Evolutionary conservation across 2,329 filamentous ascomycete genomes (phyloP).

Genomic region (Diaporthe batatas): DNA sequence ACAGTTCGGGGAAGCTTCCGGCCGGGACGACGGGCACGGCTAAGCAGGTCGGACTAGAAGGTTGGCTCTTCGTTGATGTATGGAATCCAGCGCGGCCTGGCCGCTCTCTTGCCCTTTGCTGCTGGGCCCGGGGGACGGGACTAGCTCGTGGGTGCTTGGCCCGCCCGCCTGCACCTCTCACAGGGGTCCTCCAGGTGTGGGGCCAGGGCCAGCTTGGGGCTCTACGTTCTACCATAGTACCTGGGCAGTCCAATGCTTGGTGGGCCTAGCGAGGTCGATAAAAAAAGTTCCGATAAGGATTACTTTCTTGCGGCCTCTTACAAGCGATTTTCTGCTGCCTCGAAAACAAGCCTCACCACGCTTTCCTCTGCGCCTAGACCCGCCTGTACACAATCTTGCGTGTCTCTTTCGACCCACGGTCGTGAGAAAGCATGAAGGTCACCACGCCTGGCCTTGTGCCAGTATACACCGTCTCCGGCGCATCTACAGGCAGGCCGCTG

Average conservation of each 20-base stretch:
- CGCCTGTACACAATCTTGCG: not conserved
- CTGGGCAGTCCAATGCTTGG: not conserved
- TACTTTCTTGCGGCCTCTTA: conserved; percentile 8
- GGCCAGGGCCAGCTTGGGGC: conserved; percentile 1
- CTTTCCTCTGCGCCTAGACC: not conserved
- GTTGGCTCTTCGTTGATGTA: conserved; percentile 6
- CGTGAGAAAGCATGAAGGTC: conserved; percentile 74
- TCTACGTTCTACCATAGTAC: not conserved
- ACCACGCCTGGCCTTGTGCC: conserved; percentile 84
- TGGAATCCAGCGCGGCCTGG: conserved; percentile 17
- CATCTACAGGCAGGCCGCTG: conserved; percentile 86
- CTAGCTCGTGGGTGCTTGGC: conserved; percentile 25
- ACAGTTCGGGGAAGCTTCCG: conserved; percentile 23
- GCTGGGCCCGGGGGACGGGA: conserved; percentile 15
- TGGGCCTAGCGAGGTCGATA: conserved; percentile 7
- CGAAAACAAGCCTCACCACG: conserved; percentile 22
- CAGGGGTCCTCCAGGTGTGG: conserved; percentile 21
- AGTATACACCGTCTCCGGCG: conserved; percentile 95
- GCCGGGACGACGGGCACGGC: not conserved
- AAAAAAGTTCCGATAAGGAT: conserved; percentile 8
- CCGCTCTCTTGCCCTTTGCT: not conserved
- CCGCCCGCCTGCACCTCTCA: not conserved
- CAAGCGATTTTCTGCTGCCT: not conserved
- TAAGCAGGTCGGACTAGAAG: conserved; percentile 4
- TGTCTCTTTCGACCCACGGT: not conserved